Conservation (phyloP, 148 eudicot species). For the Agrostemma githago region DNA sequence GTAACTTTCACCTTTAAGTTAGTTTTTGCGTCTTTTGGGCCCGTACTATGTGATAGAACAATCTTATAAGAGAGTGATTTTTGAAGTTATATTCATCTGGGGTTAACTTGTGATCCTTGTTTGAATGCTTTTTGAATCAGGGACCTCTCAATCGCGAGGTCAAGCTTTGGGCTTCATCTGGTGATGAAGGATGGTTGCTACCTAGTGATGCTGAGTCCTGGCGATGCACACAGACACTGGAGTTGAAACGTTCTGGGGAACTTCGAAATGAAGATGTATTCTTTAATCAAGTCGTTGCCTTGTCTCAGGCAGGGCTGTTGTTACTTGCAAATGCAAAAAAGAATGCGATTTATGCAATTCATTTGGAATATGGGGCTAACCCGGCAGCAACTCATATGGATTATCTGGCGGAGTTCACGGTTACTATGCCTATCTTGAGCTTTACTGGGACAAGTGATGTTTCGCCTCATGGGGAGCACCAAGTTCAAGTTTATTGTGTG, state of each 20-base stretch:
- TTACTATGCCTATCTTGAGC: constrained; percentile 97
- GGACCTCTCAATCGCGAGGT: constrained; percentile 88
- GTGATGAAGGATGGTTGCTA: constrained; percentile 99
- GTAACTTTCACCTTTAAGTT: too few relatives aligned
- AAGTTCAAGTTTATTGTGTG: constrained; percentile 90
- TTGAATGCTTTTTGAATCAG: constrained; percentile 27
- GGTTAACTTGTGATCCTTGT: background rate
- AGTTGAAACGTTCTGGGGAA: constrained; percentile 68
- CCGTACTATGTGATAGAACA: too few relatives aligned
- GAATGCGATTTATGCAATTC: constrained; percentile 95
- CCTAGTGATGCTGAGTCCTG: constrained; percentile 96
- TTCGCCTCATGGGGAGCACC: constrained; percentile 68
- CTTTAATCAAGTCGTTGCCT: constrained; percentile 86
- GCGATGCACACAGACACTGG: constrained; percentile 82
- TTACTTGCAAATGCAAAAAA: constrained; percentile 93
- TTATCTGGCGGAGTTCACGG: constrained; percentile 93
- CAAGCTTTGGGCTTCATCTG: constrained; percentile 82
- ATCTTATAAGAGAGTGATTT: too few relatives aligned
- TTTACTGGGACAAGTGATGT: constrained; percentile 86
- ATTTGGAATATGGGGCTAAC: constrained; percentile 76
- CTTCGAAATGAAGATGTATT: constrained; percentile 68
- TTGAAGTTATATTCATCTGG: constrained; percentile 1
- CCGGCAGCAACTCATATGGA: constrained; percentile 85
- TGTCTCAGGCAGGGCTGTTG: constrained; percentile 82
- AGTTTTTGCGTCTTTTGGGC: too few relatives aligned